These are phyloP conservation scores for Panicum miliaceum DNA, from an alignment of 176 grass and related monocot species.

Conservation along the genomic window DNA sequence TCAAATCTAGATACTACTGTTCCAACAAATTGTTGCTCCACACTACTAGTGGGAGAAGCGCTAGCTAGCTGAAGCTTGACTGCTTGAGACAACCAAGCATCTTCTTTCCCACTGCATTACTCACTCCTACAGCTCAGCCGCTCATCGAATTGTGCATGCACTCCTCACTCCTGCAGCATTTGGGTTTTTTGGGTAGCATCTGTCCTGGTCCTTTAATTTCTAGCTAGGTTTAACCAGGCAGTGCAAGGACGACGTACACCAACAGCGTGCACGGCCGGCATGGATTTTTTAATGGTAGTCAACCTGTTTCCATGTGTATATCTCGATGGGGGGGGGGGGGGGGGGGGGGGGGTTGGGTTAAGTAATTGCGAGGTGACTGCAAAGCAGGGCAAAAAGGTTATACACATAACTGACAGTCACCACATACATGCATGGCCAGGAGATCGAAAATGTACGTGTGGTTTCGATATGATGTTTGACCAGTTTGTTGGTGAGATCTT, in stretches of 20 bases:
- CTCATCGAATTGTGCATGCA: neutral
- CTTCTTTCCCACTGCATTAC: too few relatives aligned
- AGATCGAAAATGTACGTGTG: conserved; percentile 11
- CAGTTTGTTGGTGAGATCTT: conserved; percentile 28
- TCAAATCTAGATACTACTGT: conserved; percentile 12
- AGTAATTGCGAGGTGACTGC: neutral
- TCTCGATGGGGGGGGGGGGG: neutral
- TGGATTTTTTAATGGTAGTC: neutral
- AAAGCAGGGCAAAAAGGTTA: neutral
- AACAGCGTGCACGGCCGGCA: neutral
- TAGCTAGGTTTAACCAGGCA: neutral
- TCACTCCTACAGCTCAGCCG: neutral
- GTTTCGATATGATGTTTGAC: conserved; percentile 33
- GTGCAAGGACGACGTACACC: neutral
- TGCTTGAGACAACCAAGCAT: too few relatives aligned
- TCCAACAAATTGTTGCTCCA: conserved; percentile 37
- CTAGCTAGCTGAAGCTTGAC: too few relatives aligned
- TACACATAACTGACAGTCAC: neutral
- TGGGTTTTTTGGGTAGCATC: neutral
- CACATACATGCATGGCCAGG: neutral
- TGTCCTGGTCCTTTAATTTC: neutral
- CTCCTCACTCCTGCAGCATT: neutral
- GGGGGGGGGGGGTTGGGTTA: neutral
- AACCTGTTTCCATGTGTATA: neutral
- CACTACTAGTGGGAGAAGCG: too few relatives aligned